These are phyloP conservation scores for Aspergillus cristatus DNA, from an alignment of 495 filamentous ascomycete species.

Conservation along the genomic window DNA sequence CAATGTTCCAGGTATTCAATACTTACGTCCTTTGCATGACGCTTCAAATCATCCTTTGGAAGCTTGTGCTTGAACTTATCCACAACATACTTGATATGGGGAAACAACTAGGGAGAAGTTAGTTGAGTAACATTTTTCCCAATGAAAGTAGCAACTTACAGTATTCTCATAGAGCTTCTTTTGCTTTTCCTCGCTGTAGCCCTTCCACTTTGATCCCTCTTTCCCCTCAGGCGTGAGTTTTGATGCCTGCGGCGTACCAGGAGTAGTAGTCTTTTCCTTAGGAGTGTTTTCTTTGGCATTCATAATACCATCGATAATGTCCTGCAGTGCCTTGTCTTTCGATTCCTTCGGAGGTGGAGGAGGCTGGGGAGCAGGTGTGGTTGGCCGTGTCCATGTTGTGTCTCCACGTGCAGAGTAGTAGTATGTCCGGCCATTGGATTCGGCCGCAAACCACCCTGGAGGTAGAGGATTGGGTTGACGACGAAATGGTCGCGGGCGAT, in stretches of 20 bases:
- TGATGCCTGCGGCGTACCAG: conserved; percentile 37
- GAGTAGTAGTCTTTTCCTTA: conserved; percentile 46
- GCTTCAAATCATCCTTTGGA: conserved; percentile 79
- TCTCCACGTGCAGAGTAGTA: conserved; percentile 69
- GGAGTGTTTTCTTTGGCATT: conserved; percentile 59
- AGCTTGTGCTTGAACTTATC: conserved; percentile 79
- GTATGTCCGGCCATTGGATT: conserved; percentile 60
- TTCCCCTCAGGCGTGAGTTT: conserved; percentile 54
- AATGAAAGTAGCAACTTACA: conserved; percentile 37
- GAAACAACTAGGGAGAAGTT: conserved; percentile 68
- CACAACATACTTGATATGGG: conserved; percentile 73
- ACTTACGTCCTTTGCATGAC: conserved; percentile 71
- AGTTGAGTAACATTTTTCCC: conserved; percentile 4
- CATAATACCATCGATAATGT: conserved; percentile 78
- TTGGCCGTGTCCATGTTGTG: conserved; percentile 74
- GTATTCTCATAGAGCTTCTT: conserved; percentile 91
- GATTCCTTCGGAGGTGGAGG: conserved; percentile 55
- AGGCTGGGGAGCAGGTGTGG: conserved; percentile 52
- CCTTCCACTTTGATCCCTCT: conserved; percentile 72
- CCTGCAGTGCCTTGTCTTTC: conserved; percentile 60
- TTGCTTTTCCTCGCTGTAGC: conserved; percentile 70
- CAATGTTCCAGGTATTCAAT: too few species aligned
- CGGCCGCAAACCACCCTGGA: conserved; percentile 69
- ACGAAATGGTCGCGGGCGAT: conserved; percentile 47
- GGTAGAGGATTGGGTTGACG: conserved; percentile 53